Conservation (phyloP, 2,329 filamentous ascomycete species). For the Aspergillus ochraceus region DNA sequence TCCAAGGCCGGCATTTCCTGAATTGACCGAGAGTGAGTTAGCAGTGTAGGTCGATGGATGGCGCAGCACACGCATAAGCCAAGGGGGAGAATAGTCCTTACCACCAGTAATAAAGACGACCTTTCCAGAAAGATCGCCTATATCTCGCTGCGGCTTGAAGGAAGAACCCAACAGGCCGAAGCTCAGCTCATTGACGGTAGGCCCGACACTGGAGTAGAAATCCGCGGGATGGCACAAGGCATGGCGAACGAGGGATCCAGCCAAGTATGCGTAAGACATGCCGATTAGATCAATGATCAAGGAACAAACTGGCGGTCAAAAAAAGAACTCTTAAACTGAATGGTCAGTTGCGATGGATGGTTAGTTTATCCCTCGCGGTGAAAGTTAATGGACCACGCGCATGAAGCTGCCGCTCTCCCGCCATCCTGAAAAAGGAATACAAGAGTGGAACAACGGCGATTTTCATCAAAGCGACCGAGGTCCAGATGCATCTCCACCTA, state of each 20-base stretch:
- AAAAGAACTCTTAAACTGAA: not conserved
- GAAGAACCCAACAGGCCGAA: constrained; percentile 33
- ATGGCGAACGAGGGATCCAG: constrained; percentile 20
- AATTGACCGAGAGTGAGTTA: not conserved
- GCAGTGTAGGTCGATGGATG: not conserved
- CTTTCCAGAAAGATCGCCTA: constrained; percentile 49
- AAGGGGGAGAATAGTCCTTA: constrained; percentile 20
- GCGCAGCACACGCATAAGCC: not conserved
- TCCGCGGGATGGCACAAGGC: constrained; percentile 32
- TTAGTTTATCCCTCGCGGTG: not conserved
- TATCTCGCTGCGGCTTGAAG: constrained; percentile 47
- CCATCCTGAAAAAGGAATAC: not conserved
- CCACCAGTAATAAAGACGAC: constrained; percentile 55
- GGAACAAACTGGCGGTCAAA: not conserved
- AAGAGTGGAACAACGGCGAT: not conserved
- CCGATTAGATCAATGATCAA: not conserved
- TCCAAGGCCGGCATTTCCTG: constrained; percentile 49
- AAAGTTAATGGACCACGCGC: not conserved
- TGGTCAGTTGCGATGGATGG: not conserved
- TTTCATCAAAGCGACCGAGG: not conserved
- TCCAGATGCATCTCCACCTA: not conserved
- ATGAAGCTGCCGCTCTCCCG: not conserved
- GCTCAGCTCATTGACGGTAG: constrained; percentile 36
- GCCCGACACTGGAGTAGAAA: constrained; percentile 30
- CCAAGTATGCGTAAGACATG: constrained; percentile 8